Percentiles rank a stretch among this genome's conserved stretches.
Evolutionary conservation across 1,139 yeast genomes (phyloP).

Genomic region (Suhomyces maxii): DNA sequence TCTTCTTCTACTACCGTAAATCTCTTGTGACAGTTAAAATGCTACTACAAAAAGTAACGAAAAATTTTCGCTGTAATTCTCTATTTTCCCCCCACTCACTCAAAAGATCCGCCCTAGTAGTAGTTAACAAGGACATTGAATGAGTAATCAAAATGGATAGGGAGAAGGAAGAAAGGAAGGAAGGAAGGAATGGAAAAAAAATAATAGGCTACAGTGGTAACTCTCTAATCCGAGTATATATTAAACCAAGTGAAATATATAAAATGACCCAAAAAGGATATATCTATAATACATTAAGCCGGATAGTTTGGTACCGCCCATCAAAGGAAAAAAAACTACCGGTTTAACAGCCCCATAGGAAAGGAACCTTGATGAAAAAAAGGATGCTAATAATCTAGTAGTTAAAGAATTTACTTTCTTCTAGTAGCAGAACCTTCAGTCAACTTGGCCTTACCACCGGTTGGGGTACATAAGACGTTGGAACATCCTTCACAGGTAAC

Average conservation of each 20-base stretch:
- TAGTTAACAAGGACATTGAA: too few relatives aligned
- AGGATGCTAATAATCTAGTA: slow-evolving; percentile 7
- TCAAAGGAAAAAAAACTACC: slow-evolving; percentile 1
- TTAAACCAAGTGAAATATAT: slow-evolving; percentile 3
- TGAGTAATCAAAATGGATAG: too few relatives aligned
- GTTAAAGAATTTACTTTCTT: slow-evolving; percentile 69
- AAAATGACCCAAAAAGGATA: slow-evolving; percentile 9
- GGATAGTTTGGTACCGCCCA: background rate
- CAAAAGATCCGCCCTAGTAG: too few relatives aligned
- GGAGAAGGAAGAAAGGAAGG: too few relatives aligned
- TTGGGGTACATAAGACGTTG: slow-evolving; percentile 97
- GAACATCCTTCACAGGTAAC: slow-evolving; percentile 99
- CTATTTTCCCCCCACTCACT: too few relatives aligned
- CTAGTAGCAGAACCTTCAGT: slow-evolving; percentile 99
- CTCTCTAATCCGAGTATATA: slow-evolving; percentile 6
- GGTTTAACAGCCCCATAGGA: slow-evolving; percentile 3
- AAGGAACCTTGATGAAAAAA: background rate
- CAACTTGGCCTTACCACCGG: slow-evolving; percentile 99
- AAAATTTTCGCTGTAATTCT: too few relatives aligned
- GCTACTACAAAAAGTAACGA: too few relatives aligned
- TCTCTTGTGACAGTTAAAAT: too few relatives aligned
- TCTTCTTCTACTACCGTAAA: too few relatives aligned
- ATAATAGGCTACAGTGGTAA: too few relatives aligned
- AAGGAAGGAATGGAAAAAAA: too few relatives aligned
- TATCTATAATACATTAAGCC: slow-evolving; percentile 12